phyloP scores from a whole-genome alignment of 2,329 filamentous ascomycete genomes.

The Fonsecaea erecta region DNA sequence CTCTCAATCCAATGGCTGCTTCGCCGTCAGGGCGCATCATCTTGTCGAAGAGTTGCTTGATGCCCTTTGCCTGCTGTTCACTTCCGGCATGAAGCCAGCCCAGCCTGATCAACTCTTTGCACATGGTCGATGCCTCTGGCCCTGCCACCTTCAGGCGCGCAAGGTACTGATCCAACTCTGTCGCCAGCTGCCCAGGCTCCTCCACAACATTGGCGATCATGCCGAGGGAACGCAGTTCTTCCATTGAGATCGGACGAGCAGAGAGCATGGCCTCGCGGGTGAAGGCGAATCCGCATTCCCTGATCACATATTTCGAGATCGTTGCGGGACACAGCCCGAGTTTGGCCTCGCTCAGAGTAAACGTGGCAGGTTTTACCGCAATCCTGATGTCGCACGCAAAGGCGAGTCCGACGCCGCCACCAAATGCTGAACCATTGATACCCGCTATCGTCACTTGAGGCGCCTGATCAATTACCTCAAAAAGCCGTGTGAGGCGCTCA shows the following conservation, averaged over 20 bases:
- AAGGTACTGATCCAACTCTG: conserved; percentile 39
- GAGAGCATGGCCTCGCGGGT: conserved; percentile 48
- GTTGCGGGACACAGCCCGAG: conserved; percentile 47
- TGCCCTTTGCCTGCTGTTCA: conserved; percentile 30
- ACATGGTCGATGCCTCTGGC: conserved; percentile 42
- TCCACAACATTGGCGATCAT: conserved; percentile 36
- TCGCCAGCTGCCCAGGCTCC: conserved; percentile 25
- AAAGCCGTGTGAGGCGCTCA: conserved; percentile 37
- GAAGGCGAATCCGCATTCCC: conserved; percentile 48
- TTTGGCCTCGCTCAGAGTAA: conserved; percentile 50
- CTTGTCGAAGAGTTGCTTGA: conserved; percentile 38
- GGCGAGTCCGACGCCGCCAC: conserved; percentile 51
- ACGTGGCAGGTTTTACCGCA: conserved; percentile 25
- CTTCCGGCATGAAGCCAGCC: conserved; percentile 37
- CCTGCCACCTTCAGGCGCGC: conserved; percentile 37
- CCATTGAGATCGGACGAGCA: conserved; percentile 39
- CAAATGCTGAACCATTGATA: conserved; percentile 51
- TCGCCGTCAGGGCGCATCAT: conserved; percentile 41
- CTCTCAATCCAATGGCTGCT: conserved; percentile 36
- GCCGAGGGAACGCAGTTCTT: conserved; percentile 39
- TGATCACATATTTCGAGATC: conserved; percentile 48
- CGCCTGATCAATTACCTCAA: conserved; percentile 47
- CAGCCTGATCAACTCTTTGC: conserved; percentile 43
- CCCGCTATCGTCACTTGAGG: conserved; percentile 51
- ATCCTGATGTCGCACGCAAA: conserved; percentile 50